Conservation (phyloP, 2,329 filamentous ascomycete genomes). For the Pestalotiopsis sp. region DNA sequence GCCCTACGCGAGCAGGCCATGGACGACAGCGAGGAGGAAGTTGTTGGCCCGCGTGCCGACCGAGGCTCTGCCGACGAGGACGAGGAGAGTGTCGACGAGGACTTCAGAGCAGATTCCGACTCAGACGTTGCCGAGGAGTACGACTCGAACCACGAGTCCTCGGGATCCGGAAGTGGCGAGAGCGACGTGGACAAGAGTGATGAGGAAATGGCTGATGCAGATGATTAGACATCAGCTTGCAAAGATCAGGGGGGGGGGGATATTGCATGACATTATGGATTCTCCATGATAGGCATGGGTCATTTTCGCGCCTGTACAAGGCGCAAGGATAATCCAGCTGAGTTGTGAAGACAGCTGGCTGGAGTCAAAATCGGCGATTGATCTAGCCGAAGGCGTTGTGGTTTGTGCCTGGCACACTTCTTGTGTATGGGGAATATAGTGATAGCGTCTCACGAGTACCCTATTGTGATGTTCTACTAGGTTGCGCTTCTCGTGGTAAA, state of each 20-base stretch:
- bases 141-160: conserved; percentile 89
- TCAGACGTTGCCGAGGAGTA: conserved; percentile 96
- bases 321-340: conserved; percentile 32
- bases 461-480: background rate
- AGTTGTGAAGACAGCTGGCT: background rate
- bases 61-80: conserved; percentile 95
- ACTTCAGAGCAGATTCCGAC: conserved; percentile 91
- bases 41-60: conserved; percentile 70
- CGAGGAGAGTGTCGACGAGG: conserved; percentile 92
- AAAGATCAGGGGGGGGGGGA: background rate
- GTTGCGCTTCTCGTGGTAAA: background rate
- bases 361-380: background rate
- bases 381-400: background rate
- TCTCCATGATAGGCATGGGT: background rate
- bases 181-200: conserved; percentile 59
- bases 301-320: conserved; percentile 26
- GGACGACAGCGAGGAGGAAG: conserved; percentile 71
- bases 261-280: background rate
- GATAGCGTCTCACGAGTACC: background rate
- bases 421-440: background rate
- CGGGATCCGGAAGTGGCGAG: conserved; percentile 70
- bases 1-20: conserved; percentile 84
- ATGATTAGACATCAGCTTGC: conserved; percentile 37
- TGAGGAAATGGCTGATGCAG: conserved; percentile 55
- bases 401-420: background rate